Base-by-base conservation (phyloP, 805 yeast species). In the Sugiyamaella valdiviana region DNA sequence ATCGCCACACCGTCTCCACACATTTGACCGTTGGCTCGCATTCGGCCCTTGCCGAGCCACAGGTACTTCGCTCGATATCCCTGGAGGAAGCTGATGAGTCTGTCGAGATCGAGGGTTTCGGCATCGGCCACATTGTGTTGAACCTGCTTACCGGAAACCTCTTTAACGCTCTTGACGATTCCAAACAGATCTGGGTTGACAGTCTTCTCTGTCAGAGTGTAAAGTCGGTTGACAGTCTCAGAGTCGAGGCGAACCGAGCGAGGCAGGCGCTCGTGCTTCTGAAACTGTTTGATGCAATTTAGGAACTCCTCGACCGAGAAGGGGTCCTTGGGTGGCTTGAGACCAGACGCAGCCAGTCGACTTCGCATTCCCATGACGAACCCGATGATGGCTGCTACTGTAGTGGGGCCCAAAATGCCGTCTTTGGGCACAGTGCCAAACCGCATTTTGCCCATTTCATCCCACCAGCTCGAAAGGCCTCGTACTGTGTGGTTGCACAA, bases 401-500 rank as follows among this genome's bases (percentile, higher is more conserved):
- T 79, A 2, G 77, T 70, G 0, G 89, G 76, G 0, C 85, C 80
- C 49, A 85, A 62, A 0, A 73, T 63, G 0, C 83, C 84, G 49
- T 77, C 79, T 49, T 70, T 74, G 20, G 75, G 70, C 6, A 52
- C 59, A 9, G 57, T 43, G 22, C 14, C 21, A 52, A 59, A 67
- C 57, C 59, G 56, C 20, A 50, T 54, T 39, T 51, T 53, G 0
- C 95, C 96, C 53, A 83, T 75, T 32, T 78, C 62, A 35, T 71
- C 72, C 97, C 98, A 91, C 97, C 98, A 91, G 40, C 73, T 71
- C 1, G 64, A 58, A 20, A 88, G 75, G 0, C 95, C 95, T 19
- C 67, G 72, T 52, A 82, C 83, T 0, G 99, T 91, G 49, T 76
- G 73, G 49, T 79, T 77, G 63, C 98, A 91, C 2, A 89, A 67